Percentiles rank a stretch among this genome's conserved stretches.
Conservation (phyloP, 2,329 filamentous ascomycete genomes). For the Fusarium virguliforme region DNA sequence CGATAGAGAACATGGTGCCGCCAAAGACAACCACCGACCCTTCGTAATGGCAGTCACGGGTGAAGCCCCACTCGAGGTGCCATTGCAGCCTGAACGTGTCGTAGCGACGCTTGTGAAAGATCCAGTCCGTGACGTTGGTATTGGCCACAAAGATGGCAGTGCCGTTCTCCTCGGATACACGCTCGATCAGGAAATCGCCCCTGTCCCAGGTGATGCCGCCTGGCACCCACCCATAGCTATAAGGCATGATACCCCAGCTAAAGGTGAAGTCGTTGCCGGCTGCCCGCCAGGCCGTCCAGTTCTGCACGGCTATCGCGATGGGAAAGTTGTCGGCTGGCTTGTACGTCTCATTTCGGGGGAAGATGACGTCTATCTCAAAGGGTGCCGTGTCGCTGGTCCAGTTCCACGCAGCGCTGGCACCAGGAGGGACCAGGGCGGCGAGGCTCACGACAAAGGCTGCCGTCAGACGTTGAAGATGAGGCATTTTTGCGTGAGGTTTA, state of each 20-base stretch:
- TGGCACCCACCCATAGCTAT: neutral
- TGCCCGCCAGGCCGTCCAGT: neutral
- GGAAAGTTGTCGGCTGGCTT: neutral
- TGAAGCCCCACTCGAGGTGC: conserved; percentile 6
- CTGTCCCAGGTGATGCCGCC: neutral
- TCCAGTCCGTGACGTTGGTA: conserved; percentile 1
- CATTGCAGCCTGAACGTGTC: neutral
- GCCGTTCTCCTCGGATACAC: neutral
- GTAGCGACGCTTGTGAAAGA: neutral
- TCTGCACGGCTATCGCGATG: neutral
- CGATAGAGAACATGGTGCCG: conserved; percentile 1
- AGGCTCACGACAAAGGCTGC: neutral
- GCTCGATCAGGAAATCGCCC: neutral
- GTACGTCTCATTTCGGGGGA: conserved; percentile 8
- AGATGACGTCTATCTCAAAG: conserved; percentile 9
- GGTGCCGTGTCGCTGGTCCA: neutral
- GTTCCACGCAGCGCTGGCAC: neutral
- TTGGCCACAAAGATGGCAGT: conserved; percentile 1
- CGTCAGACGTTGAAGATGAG: neutral
- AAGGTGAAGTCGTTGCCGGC: neutral
- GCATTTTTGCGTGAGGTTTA: conserved; percentile 1
- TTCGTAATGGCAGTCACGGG: neutral
- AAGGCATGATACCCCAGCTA: neutral
- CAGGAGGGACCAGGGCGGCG: neutral
- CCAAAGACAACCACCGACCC: neutral